These are phyloP conservation scores for Fomitopsis schrenkii DNA, from an alignment of 1,284 basidiomycete genomes.

Conservation along the genomic window DNA sequence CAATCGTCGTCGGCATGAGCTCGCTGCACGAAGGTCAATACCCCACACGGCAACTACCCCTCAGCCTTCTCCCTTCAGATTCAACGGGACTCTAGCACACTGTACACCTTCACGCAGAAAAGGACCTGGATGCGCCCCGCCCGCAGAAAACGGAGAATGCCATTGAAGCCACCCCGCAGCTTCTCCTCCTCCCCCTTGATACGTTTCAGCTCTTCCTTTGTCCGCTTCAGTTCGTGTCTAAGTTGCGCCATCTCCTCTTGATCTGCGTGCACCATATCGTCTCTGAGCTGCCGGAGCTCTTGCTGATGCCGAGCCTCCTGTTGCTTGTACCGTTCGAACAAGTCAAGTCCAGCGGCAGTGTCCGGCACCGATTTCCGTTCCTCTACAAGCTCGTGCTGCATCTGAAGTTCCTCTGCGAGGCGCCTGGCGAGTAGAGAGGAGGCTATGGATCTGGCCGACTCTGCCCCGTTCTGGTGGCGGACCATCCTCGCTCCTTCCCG, in stretches of 20 bases:
- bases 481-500: conserved; percentile 15
- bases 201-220: neutral
- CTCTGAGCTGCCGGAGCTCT: conserved; percentile 1
- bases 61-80: no score
- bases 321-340: conserved; percentile 5
- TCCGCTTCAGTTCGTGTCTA: neutral
- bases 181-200: neutral
- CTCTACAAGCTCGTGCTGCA: conserved; percentile 14
- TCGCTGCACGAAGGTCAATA: no score
- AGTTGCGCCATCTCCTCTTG: neutral
- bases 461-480: conserved; percentile 13
- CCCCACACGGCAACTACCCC: no score
- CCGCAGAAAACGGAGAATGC: neutral
- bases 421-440: neutral
- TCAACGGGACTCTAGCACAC: neutral
- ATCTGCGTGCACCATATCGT: neutral
- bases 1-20: no score
- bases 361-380: conserved; percentile 2
- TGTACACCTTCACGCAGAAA: neutral
- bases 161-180: neutral
- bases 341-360: conserved; percentile 2
- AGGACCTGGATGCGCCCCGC: neutral
- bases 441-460: conserved; percentile 11
- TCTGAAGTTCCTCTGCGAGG: conserved; percentile 3
- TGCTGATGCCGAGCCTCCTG: conserved; percentile 1